Base-by-base conservation (phyloP, 1,284 basidiomycete species). In the Papiliotrema nemorosa region DNA sequence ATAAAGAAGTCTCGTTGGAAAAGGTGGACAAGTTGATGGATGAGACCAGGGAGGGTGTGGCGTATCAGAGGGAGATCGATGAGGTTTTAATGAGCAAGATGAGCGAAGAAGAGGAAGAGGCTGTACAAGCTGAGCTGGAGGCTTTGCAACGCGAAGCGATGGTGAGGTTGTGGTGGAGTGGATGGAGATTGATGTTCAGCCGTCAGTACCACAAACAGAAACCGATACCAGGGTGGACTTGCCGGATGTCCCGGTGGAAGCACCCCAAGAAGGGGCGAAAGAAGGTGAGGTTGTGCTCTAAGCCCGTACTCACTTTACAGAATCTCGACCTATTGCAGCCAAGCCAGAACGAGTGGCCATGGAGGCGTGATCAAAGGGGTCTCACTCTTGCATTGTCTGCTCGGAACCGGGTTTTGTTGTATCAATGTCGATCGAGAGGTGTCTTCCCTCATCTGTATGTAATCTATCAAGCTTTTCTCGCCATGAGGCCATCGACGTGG, bases 11-110 rank as follows among this genome's bases (percentile, higher is more conserved):
- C 81, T 90, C 85, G 58, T 67, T 92, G 3, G 91, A 97, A 67
- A 86, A 80, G 53, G 92, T 97, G n/a, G 94, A 97, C 78, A 86
- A 82, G 66, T 76, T 98, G 45, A 81, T 98, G 77, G 89, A 88
- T 56, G 88, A 94, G 74, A 94, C 93, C 1, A 82, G 84, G 2
- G 94, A 97, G 67, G 94, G 90, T 1, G 81, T 88, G 58, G 90
- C 85, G 54, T 97, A 97, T 73, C 92, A 98, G 72, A 77, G 80
- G 67, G 94, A 98, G 81, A 87, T 98, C 55, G 83, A 88, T 63
- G 86, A 90, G 67, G 84, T 93, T 78, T 78, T 98, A 16, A 82
- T 86, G 33, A 87, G 86, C 56, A 84, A 79, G 29, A 82, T 98
- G 61, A 86, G 87, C 1, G 71, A 85, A 4, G 92, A 94, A 49